phyloP scores from a whole-genome alignment of 345 rosid genomes.

The Eucalyptus viminalis region DNA sequence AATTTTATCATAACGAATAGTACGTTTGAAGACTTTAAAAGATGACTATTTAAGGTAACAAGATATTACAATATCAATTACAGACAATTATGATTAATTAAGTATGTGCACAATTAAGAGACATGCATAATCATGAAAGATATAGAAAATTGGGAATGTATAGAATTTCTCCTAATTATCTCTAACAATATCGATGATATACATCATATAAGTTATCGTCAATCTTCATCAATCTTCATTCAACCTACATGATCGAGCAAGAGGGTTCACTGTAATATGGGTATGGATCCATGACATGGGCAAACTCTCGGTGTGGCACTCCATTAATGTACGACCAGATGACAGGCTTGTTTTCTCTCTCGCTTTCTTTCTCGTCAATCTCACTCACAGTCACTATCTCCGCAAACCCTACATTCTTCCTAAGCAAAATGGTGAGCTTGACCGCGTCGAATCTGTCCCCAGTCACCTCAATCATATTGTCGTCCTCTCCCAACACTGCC shows the following conservation, averaged over 20 bases:
- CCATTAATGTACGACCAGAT: neutral
- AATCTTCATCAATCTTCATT: neutral
- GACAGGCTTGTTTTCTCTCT: neutral
- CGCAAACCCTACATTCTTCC: neutral
- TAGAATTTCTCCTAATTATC: too few relatives aligned
- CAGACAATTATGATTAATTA: too few relatives aligned
- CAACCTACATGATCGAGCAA: neutral
- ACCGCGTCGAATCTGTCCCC: neutral
- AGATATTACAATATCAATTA: too few relatives aligned
- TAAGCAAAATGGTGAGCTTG: neutral
- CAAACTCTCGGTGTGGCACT: neutral
- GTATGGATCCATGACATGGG: neutral
- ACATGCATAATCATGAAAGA: too few relatives aligned
- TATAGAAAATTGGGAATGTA: too few relatives aligned
- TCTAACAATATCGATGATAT: neutral
- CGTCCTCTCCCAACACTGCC: neutral
- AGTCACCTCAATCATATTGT: neutral
- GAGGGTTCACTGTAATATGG: neutral
- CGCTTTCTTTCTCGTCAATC: neutral
- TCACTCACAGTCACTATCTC: neutral
- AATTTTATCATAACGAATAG: neutral
- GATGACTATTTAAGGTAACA: too few relatives aligned
- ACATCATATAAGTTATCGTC: neutral
- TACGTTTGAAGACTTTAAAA: neutral
- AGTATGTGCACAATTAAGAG: neutral